These are phyloP conservation scores for Stachybotrys chartarum DNA, from an alignment of 2,329 filamentous ascomycete genomes.

Conservation along the genomic window DNA sequence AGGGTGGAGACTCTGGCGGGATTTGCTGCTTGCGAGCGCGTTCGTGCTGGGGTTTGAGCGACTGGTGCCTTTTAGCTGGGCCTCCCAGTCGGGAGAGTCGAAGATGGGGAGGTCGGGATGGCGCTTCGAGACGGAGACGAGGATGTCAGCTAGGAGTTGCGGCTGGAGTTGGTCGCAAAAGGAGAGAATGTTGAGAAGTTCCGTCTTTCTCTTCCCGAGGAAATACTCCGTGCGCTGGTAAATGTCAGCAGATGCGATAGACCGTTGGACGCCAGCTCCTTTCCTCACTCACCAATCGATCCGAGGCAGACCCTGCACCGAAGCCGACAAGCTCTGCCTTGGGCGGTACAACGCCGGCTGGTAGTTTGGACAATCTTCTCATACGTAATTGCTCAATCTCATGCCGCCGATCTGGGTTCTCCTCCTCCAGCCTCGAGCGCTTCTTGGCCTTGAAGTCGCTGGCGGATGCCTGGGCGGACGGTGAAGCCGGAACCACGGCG, in stretches of 20 bases:
- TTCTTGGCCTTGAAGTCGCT: background rate
- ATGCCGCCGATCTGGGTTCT: constrained; percentile 10
- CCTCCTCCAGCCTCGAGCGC: constrained; percentile 1
- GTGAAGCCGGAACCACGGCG: background rate
- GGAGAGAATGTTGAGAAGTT: constrained; percentile 31
- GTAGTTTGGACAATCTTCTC: constrained; percentile 23
- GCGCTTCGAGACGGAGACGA: constrained; percentile 33
- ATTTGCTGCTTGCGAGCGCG: constrained; percentile 11
- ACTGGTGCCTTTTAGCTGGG: constrained; percentile 8
- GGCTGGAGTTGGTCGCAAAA: constrained; percentile 33
- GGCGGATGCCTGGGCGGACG: background rate
- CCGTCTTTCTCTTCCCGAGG: constrained; percentile 24
- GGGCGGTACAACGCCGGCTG: constrained; percentile 21
- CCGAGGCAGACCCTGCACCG: constrained; percentile 22
- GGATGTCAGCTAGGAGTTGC: constrained; percentile 31
- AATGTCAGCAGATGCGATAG: no score
- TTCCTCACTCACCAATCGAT: constrained; percentile 22
- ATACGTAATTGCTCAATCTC: constrained; percentile 23
- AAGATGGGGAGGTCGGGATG: constrained; percentile 36
- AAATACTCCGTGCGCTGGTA: constrained; percentile 32
- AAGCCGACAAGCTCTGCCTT: constrained; percentile 32
- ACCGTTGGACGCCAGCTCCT: no score
- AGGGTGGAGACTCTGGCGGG: constrained; percentile 22
- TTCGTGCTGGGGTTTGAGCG: constrained; percentile 1
- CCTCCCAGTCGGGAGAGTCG: constrained; percentile 32